phyloP scores from a whole-genome alignment of 805 yeast species.

The Suhomyces sp. region DNA sequence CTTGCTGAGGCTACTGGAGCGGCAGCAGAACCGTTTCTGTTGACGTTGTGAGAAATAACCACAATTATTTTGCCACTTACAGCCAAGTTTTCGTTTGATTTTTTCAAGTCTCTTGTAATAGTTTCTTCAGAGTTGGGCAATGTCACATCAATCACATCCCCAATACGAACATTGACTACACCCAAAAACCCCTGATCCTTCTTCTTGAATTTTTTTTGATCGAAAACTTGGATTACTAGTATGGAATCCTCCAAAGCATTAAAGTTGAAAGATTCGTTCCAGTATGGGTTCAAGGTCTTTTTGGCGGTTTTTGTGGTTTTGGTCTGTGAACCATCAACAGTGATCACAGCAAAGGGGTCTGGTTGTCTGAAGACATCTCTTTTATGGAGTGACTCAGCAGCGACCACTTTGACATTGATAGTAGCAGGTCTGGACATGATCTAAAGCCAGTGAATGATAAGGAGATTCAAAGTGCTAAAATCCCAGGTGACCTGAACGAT shows the following conservation, averaged over 20 bases:
- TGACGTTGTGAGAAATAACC: slow-evolving; percentile 53
- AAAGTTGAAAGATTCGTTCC: slow-evolving; percentile 92
- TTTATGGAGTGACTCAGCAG: slow-evolving; percentile 93
- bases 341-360: slow-evolving; percentile 95
- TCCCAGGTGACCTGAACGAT: background rate
- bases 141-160: slow-evolving; percentile 77
- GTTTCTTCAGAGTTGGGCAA: slow-evolving; percentile 65
- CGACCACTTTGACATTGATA: slow-evolving; percentile 74
- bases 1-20: slow-evolving; percentile 15
- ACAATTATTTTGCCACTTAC: slow-evolving; percentile 92
- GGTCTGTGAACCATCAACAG: slow-evolving; percentile 97
- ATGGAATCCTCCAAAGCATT: slow-evolving; percentile 77
- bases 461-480: background rate
- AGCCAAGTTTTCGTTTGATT: slow-evolving; percentile 85
- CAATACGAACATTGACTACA: slow-evolving; percentile 86
- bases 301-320: slow-evolving; percentile 91
- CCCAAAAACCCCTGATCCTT: slow-evolving; percentile 98
- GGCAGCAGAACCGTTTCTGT: slow-evolving; percentile 16
- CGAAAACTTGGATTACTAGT: slow-evolving; percentile 90
- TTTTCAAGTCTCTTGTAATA: slow-evolving; percentile 85
- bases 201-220: slow-evolving; percentile 95
- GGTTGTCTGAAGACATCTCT: slow-evolving; percentile 95
- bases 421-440: slow-evolving; percentile 16
- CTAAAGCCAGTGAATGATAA: background rate
- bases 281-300: slow-evolving; percentile 92